Evolutionary conservation across 2,329 filamentous ascomycete species (phyloP).

Genomic region (Amesomyces nigricolor): DNA sequence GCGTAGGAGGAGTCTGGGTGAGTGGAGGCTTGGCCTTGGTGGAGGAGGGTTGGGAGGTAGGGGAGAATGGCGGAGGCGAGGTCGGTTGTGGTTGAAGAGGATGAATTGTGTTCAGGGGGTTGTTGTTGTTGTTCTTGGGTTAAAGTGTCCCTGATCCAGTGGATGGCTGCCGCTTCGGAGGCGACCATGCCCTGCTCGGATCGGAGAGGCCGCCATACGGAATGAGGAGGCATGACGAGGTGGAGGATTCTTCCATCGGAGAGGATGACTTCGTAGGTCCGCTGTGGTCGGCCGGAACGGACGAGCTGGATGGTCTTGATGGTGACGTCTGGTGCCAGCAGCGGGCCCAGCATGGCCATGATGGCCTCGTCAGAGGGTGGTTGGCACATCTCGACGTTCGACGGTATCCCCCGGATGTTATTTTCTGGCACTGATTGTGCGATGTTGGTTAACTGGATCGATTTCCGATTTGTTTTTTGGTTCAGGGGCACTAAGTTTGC

Average conservation of each 20-base stretch:
- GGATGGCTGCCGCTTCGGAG: constrained; percentile 42
- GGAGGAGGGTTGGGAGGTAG: constrained; percentile 38
- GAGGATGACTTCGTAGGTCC: constrained; percentile 39
- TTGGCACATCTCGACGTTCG: constrained; percentile 32
- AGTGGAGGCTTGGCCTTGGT: constrained; percentile 31
- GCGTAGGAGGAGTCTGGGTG: constrained; percentile 37
- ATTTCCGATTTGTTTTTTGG: neutral
- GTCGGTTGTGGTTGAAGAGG: neutral
- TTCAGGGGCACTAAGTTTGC: neutral
- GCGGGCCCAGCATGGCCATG: constrained; percentile 32
- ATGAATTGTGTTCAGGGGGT: neutral
- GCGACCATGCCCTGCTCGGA: constrained; percentile 41
- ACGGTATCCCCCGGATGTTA: neutral
- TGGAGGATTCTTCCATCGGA: constrained; percentile 38
- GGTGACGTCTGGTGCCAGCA: constrained; percentile 28
- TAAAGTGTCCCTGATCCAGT: constrained; percentile 37
- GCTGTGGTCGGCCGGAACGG: constrained; percentile 36
- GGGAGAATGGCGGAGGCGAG: constrained; percentile 24
- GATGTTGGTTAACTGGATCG: neutral
- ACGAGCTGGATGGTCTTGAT: constrained; percentile 33
- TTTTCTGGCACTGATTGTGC: neutral
- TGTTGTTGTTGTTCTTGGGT: neutral
- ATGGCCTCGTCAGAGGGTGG: constrained; percentile 31
- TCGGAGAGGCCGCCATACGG: constrained; percentile 41
- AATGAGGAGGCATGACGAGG: constrained; percentile 39